Percentiles rank a stretch among this genome's conserved stretches.
phyloP scores from a whole-genome alignment of 2,329 filamentous ascomycete genomes.

The Didymella sp. region DNA sequence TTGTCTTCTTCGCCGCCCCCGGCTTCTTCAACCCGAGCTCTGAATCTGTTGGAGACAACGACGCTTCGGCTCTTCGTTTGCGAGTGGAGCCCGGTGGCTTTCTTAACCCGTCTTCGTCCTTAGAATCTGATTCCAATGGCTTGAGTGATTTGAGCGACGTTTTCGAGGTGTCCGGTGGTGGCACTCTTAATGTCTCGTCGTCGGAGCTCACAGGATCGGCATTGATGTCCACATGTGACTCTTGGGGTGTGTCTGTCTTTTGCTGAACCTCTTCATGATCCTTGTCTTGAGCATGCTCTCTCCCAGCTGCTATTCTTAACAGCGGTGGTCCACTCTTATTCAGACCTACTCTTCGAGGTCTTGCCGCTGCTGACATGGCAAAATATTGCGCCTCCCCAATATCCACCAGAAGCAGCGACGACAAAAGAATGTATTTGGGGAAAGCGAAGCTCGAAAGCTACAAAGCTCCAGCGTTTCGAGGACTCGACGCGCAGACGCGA shows the following conservation, averaged over 20 bases:
- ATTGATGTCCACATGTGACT: conserved; percentile 13
- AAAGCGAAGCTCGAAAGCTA: neutral
- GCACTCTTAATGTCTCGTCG: conserved; percentile 23
- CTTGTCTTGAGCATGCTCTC: conserved; percentile 46
- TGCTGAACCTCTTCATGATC: conserved; percentile 44
- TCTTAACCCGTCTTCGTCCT: neutral
- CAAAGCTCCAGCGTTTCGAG: neutral
- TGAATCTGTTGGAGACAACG: neutral
- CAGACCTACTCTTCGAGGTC: neutral
- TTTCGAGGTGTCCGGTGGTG: neutral
- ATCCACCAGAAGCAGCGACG: neutral
- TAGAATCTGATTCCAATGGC: neutral
- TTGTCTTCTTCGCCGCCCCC: neutral
- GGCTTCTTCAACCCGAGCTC: conserved; percentile 9
- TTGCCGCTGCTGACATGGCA: conserved; percentile 21
- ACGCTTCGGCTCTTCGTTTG: conserved; percentile 7
- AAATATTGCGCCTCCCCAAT: neutral
- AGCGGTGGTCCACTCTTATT: conserved; percentile 25
- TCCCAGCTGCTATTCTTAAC: conserved; percentile 41
- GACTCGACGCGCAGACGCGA: conserved; percentile 4
- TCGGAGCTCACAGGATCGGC: conserved; percentile 35
- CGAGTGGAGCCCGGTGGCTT: conserved; percentile 1
- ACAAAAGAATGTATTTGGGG: neutral
- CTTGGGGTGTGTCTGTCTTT: neutral
- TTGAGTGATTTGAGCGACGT: neutral